phyloP scores from a whole-genome alignment of 805 yeast species.

The Yamadazyma endophytica region DNA sequence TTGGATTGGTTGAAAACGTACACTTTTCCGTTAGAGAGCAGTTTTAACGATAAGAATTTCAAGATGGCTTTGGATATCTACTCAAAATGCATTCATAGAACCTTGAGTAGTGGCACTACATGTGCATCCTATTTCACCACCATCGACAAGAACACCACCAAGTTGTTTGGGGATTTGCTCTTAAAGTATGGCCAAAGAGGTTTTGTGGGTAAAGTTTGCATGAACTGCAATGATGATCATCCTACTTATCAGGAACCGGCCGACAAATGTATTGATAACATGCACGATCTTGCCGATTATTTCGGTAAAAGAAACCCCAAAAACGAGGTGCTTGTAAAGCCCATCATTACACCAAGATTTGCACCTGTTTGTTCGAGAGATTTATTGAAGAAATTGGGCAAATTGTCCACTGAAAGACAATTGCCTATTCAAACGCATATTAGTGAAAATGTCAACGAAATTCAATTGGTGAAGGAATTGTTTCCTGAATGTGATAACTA shows the following conservation, averaged over 20 bases:
- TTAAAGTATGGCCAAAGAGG: slow-evolving; percentile 76
- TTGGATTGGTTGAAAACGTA: slow-evolving; percentile 85
- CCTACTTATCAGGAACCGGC: slow-evolving; percentile 68
- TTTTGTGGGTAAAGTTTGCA: slow-evolving; percentile 88
- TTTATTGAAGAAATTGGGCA: slow-evolving; percentile 61
- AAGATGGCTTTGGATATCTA: slow-evolving; percentile 60
- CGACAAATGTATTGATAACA: slow-evolving; percentile 52
- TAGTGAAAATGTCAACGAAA: slow-evolving; percentile 75
- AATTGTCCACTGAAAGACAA: slow-evolving; percentile 40
- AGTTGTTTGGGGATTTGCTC: slow-evolving; percentile 69
- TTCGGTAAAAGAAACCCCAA: slow-evolving; percentile 50
- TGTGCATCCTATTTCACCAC: slow-evolving; percentile 91
- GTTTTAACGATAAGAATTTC: slow-evolving; percentile 45
- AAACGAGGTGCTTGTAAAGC: slow-evolving; percentile 49
- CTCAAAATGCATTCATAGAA: slow-evolving; percentile 59
- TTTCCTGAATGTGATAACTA: slow-evolving; percentile 72
- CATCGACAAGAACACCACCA: slow-evolving; percentile 72
- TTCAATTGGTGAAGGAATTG: slow-evolving; percentile 63
- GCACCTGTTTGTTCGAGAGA: slow-evolving; percentile 81
- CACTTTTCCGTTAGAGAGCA: slow-evolving; percentile 85
- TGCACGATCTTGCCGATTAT: slow-evolving; percentile 54
- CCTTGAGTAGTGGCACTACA: slow-evolving; percentile 81
- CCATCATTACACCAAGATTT: slow-evolving; percentile 88
- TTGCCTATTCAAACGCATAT: slow-evolving; percentile 87
- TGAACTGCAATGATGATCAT: slow-evolving; percentile 66